phyloP scores from a whole-genome alignment of 371 early-diverging fungal genomes.

The Paraphysoderma sedebokerense region DNA sequence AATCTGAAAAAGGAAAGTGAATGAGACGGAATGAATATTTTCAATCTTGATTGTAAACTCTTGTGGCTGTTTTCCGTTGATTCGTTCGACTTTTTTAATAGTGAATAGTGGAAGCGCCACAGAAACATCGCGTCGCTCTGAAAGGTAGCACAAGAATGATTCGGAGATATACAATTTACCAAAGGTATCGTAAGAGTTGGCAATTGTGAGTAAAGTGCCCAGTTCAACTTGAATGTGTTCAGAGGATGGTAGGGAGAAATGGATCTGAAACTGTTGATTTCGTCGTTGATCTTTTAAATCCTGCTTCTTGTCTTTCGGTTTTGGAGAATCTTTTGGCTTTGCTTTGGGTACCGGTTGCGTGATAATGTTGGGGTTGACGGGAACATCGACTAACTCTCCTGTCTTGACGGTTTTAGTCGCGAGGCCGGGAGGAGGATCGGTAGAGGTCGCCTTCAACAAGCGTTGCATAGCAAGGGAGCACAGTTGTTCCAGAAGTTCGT shows the following conservation, averaged over 20 bases:
- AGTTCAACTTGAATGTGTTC: slow-evolving; percentile 44
- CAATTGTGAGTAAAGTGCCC: slow-evolving; percentile 15
- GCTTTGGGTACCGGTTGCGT: neutral
- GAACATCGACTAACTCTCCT: too few relatives aligned
- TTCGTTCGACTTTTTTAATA: slow-evolving; percentile 72
- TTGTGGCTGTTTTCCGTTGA: slow-evolving; percentile 24
- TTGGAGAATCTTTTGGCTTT: neutral
- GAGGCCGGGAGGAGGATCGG: slow-evolving; percentile 5
- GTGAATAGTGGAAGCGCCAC: slow-evolving; percentile 72
- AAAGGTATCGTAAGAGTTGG: slow-evolving; percentile 3
- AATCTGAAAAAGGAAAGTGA: slow-evolving; percentile 12
- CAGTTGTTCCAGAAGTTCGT: slow-evolving; percentile 75
- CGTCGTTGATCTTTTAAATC: slow-evolving; percentile 48
- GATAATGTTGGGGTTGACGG: neutral
- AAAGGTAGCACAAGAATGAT: slow-evolving; percentile 65
- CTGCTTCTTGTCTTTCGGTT: slow-evolving; percentile 12
- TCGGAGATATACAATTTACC: slow-evolving; percentile 68
- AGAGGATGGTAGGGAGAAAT: slow-evolving; percentile 46
- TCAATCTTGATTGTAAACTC: slow-evolving; percentile 29
- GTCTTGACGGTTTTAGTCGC: too few relatives aligned
- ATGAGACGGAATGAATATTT: slow-evolving; percentile 29
- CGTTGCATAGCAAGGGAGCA: slow-evolving; percentile 73
- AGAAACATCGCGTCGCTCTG: slow-evolving; percentile 34
- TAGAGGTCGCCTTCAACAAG: slow-evolving; percentile 37
- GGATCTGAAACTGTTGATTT: slow-evolving; percentile 51